A percentile compares a stretch with the other conserved stretches of the same genome.
phyloP scores from a whole-genome alignment of 495 filamentous ascomycete species.

The Pseudomonodictys pantanalensis region DNA sequence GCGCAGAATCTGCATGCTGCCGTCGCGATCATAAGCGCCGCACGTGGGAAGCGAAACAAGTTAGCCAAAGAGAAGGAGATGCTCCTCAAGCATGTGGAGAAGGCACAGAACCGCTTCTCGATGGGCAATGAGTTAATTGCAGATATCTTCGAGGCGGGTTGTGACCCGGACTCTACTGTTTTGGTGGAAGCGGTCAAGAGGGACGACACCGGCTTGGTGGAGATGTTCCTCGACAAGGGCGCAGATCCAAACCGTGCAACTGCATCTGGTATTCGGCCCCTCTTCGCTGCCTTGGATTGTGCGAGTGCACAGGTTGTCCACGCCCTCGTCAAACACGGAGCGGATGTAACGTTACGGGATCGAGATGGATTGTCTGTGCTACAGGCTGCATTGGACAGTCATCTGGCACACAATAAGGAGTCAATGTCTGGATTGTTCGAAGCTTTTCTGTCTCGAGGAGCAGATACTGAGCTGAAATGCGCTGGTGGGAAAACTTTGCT shows the following conservation, averaged over 20 bases:
- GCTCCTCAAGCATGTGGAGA: constrained; percentile 27
- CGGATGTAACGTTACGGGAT: constrained; percentile 19
- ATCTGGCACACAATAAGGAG: constrained; percentile 23
- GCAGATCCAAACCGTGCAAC: constrained; percentile 25
- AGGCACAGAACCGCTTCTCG: constrained; percentile 26
- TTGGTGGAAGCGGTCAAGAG: constrained; percentile 27
- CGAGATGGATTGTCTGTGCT: constrained; percentile 13
- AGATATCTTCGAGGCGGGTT: constrained; percentile 23
- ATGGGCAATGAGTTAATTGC: constrained; percentile 27
- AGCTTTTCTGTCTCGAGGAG: constrained; percentile 6
- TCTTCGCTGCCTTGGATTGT: constrained; percentile 24
- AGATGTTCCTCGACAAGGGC: constrained; percentile 25
- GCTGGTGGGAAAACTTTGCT: constrained; percentile 18
- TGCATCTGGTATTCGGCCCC: constrained; percentile 8
- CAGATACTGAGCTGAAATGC: constrained; percentile 5
- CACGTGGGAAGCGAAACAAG: constrained; percentile 19
- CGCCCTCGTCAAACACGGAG: constrained; percentile 17
- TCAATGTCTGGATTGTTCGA: constrained; percentile 18
- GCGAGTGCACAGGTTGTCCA: constrained; percentile 14
- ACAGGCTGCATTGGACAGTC: constrained; percentile 17
- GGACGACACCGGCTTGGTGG: constrained; percentile 11
- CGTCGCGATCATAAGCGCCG: constrained; percentile 25
- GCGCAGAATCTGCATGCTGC: constrained; percentile 20
- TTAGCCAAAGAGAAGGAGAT: constrained; percentile 28
- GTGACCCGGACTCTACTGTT: constrained; percentile 25